Conservation (phyloP, 192 early-diverging fungal genomes). For the Coemansia sp. region DNA sequence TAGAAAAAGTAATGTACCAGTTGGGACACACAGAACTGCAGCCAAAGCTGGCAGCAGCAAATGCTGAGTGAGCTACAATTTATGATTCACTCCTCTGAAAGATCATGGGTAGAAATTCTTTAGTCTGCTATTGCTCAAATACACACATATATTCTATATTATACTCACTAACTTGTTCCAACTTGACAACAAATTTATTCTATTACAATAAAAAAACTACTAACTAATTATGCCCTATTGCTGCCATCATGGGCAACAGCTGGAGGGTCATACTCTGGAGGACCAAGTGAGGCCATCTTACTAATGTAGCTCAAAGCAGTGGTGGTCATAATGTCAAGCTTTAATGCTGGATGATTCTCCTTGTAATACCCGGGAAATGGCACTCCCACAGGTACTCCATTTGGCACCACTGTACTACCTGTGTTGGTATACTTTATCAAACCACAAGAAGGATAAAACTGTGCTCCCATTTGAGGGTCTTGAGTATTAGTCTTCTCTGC, state of each 20-base stretch:
- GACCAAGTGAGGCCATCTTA: slow-evolving; percentile 1
- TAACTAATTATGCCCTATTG: neutral
- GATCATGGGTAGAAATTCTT: too few relatives aligned
- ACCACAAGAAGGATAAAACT: slow-evolving; percentile 5
- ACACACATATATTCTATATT: too few relatives aligned
- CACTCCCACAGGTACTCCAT: neutral
- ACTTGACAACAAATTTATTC: too few relatives aligned
- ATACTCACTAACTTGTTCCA: too few relatives aligned
- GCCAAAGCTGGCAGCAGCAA: too few relatives aligned
- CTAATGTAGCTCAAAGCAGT: neutral
- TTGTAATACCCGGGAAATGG: slow-evolving; percentile 5
- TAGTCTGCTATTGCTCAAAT: too few relatives aligned
- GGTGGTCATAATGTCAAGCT: slow-evolving; percentile 4
- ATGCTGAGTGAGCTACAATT: too few relatives aligned
- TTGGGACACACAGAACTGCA: too few relatives aligned
- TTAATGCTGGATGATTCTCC: neutral
- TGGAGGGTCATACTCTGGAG: slow-evolving; percentile 5
- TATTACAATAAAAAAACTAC: neutral
- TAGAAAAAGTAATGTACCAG: too few relatives aligned
- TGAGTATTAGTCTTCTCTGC: neutral
- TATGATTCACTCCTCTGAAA: too few relatives aligned
- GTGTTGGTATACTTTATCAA: slow-evolving; percentile 1
- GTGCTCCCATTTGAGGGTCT: neutral
- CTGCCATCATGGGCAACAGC: slow-evolving; percentile 2
- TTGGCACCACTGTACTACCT: neutral